These are phyloP conservation scores for Komagataella ulmi DNA, from an alignment of 805 yeast species.

Conservation along the genomic window DNA sequence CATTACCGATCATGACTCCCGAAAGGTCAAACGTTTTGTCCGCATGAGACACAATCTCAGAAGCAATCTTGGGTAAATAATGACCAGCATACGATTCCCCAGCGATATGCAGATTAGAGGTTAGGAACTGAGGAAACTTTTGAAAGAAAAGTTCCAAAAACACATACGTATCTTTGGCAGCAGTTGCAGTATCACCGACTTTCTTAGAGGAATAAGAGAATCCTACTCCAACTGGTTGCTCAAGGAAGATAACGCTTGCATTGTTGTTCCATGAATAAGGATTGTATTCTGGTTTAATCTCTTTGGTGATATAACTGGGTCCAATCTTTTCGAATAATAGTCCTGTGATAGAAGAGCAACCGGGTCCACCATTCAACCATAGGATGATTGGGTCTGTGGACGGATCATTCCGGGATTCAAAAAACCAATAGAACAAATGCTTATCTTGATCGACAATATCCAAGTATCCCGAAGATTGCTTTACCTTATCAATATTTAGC, in stretches of 20 bases:
- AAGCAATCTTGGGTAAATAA: slow-evolving; percentile 59
- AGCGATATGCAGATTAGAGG: slow-evolving; percentile 57
- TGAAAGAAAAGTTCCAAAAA: slow-evolving; percentile 76
- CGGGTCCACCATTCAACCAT: slow-evolving; percentile 96
- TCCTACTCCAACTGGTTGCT: slow-evolving; percentile 92
- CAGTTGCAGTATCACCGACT: slow-evolving; percentile 62
- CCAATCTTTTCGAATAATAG: slow-evolving; percentile 77
- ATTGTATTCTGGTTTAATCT: slow-evolving; percentile 59
- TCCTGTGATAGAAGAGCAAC: slow-evolving; percentile 87
- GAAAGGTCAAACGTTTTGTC: slow-evolving; percentile 49
- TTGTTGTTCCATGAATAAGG: slow-evolving; percentile 86
- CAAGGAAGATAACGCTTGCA: slow-evolving; percentile 83
- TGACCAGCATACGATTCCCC: slow-evolving; percentile 84
- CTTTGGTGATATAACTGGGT: slow-evolving; percentile 59
- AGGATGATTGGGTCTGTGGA: slow-evolving; percentile 69
- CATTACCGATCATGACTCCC: slow-evolving; percentile 85
- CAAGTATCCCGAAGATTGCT: slow-evolving; percentile 64
- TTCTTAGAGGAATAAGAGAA: slow-evolving; percentile 62
- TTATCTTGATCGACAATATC: slow-evolving; percentile 60
- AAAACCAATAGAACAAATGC: slow-evolving; percentile 88
- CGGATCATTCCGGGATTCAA: slow-evolving; percentile 86
- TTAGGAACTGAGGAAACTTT: slow-evolving; percentile 61
- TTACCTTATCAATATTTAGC: slow-evolving; percentile 47
- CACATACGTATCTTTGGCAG: slow-evolving; percentile 78
- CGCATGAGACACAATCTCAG: slow-evolving; percentile 41